A percentile compares a stretch with the other conserved stretches of the same genome.
phyloP scores from a whole-genome alignment of 371 early-diverging fungal species.

The Scutellospora calospora region DNA sequence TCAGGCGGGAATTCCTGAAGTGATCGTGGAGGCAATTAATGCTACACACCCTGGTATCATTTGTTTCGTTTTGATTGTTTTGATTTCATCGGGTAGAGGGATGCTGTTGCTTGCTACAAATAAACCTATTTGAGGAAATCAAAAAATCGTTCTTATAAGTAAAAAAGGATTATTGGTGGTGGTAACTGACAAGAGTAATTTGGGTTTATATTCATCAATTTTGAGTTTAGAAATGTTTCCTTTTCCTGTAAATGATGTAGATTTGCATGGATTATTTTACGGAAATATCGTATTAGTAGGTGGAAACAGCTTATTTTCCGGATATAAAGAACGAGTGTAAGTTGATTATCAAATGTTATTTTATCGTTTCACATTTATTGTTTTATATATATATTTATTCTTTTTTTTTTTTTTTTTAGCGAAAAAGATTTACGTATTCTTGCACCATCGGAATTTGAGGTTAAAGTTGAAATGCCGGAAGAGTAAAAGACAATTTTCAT shows the following conservation, averaged over 20 bases:
- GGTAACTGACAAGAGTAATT: neutral
- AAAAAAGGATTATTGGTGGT: constrained; percentile 44
- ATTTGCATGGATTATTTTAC: constrained; percentile 71
- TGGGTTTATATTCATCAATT: constrained; percentile 34
- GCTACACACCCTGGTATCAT: constrained; percentile 61
- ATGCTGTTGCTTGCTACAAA: no score
- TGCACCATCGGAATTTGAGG: constrained; percentile 70
- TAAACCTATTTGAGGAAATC: no score
- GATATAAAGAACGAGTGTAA: constrained; percentile 76
- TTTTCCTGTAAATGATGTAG: constrained; percentile 48
- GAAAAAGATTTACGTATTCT: constrained; percentile 69
- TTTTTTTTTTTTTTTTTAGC: constrained; percentile 44
- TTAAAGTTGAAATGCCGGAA: constrained; percentile 66
- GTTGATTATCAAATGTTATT: constrained; percentile 41
- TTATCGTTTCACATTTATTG: neutral
- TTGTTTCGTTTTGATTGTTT: neutral
- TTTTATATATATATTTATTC: neutral
- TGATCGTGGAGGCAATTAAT: constrained; percentile 70
- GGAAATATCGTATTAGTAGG: constrained; percentile 83
- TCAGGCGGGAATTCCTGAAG: constrained; percentile 85
- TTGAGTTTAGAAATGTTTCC: constrained; percentile 39
- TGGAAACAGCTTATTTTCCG: constrained; percentile 76
- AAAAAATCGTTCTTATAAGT: neutral
- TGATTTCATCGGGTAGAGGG: no score
- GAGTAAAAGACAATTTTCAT: constrained; percentile 58